A percentile compares a stretch with the other conserved stretches of the same genome.
These are phyloP conservation scores for Aureobasidium vineae DNA, from an alignment of 2,329 filamentous ascomycete species.

Conservation along the genomic window DNA sequence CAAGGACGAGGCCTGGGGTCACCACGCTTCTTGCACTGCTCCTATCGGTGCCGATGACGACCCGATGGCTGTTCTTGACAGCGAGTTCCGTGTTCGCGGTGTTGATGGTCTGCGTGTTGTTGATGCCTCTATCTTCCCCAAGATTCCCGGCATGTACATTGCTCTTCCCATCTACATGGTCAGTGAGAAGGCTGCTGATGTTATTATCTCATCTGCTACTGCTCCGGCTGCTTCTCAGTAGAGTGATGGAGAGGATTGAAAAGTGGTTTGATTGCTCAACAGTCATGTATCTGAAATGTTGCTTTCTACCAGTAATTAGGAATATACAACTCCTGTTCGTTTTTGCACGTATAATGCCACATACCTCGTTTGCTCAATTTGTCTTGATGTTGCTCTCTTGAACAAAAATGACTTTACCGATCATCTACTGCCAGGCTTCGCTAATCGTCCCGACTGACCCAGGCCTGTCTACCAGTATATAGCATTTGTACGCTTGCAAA, in stretches of 20 bases:
- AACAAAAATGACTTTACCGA: no score
- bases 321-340: background rate
- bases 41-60: constrained; percentile 57
- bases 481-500: no score
- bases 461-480: no score
- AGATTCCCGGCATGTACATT: constrained; percentile 56
- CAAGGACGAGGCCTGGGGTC: constrained; percentile 54
- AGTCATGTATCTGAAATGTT: background rate
- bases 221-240: background rate
- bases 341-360: background rate
- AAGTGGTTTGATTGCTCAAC: background rate
- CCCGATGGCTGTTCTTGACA: constrained; percentile 56
- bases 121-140: constrained; percentile 59
- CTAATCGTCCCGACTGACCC: no score
- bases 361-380: background rate
- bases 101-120: constrained; percentile 59
- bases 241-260: background rate
- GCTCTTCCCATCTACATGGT: constrained; percentile 56
- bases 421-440: no score
- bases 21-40: constrained; percentile 58
- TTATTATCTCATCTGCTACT: constrained; percentile 41
- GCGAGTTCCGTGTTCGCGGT: constrained; percentile 57
- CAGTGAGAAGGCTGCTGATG: constrained; percentile 61
- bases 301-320: background rate
- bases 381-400: no score